Percentiles rank a stretch among this genome's conserved stretches.
phyloP scores from a whole-genome alignment of 2,329 filamentous ascomycete species.

The Paraconiothyrium sp. region DNA sequence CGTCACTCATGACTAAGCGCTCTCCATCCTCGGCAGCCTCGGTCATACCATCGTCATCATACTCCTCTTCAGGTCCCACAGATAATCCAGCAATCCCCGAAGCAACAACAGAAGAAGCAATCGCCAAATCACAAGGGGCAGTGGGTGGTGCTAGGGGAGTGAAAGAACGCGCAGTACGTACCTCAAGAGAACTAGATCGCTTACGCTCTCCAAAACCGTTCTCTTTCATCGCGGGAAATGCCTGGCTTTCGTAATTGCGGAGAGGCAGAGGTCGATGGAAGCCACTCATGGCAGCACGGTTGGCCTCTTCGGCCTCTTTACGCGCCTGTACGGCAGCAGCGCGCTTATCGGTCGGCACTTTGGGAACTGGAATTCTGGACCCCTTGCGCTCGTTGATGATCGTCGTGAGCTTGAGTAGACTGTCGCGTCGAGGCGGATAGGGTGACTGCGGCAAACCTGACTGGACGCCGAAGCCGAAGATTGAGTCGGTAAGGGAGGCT shows the following conservation, averaged over 20 bases:
- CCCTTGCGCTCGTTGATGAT: too few species aligned
- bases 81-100: too few species aligned
- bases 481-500: neutral
- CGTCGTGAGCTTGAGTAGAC: neutral
- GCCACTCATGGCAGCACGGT: neutral
- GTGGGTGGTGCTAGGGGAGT: neutral
- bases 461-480: neutral
- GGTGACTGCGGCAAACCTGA: neutral
- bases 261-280: conserved; percentile 28
- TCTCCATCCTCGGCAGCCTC: too few species aligned
- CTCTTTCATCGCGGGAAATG: conserved; percentile 13
- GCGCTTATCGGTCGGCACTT: conserved; percentile 14
- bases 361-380: neutral
- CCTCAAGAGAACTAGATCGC: conserved; percentile 9
- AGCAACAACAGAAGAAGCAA: too few species aligned
- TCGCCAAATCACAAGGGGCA: neutral
- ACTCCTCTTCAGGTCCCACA: too few species aligned
- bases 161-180: too few species aligned
- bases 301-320: conserved; percentile 4
- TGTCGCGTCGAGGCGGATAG: neutral
- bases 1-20: too few species aligned
- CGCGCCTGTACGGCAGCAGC: conserved; percentile 11
- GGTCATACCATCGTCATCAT: too few species aligned
- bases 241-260: conserved; percentile 25
- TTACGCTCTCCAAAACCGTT: neutral